These are phyloP conservation scores for Fusarium pseudonygamai DNA, from an alignment of 2,329 filamentous ascomycete genomes.

Conservation along the genomic window DNA sequence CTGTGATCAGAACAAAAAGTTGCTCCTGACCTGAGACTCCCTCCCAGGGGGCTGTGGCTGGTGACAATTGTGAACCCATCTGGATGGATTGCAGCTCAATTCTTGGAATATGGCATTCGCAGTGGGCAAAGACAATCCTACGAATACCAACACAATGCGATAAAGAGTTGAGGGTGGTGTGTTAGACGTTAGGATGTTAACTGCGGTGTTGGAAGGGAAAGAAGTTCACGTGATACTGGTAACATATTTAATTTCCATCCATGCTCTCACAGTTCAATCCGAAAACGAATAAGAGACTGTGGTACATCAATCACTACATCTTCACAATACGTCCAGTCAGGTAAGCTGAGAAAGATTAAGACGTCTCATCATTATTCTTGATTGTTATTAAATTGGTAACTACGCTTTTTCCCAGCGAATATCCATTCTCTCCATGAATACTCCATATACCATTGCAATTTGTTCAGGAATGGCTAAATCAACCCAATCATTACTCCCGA, in stretches of 20 bases:
- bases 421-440: constrained; percentile 21
- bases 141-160: neutral
- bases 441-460: constrained; percentile 21
- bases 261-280: neutral
- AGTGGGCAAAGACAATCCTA: neutral
- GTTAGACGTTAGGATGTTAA: neutral
- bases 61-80: constrained; percentile 39
- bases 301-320: neutral
- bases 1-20: constrained; percentile 78
- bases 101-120: neutral
- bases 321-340: neutral
- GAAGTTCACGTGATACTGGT: constrained; percentile 18
- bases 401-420: constrained; percentile 2
- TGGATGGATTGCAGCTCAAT: neutral
- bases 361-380: constrained; percentile 25
- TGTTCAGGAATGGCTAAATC: constrained; percentile 18
- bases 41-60: constrained; percentile 48
- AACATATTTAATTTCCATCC: constrained; percentile 30
- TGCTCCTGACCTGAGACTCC: constrained; percentile 53
- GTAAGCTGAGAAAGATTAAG: neutral
- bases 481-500: constrained; percentile 41
- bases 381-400: constrained; percentile 28
- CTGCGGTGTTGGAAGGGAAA: neutral
- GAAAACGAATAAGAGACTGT: constrained; percentile 34
- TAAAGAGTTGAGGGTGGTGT: constrained; percentile 11